A percentile compares a stretch with the other conserved stretches of the same genome.
Conservation (phyloP, 2,329 filamentous ascomycete genomes). For the Trichophyton simii region DNA sequence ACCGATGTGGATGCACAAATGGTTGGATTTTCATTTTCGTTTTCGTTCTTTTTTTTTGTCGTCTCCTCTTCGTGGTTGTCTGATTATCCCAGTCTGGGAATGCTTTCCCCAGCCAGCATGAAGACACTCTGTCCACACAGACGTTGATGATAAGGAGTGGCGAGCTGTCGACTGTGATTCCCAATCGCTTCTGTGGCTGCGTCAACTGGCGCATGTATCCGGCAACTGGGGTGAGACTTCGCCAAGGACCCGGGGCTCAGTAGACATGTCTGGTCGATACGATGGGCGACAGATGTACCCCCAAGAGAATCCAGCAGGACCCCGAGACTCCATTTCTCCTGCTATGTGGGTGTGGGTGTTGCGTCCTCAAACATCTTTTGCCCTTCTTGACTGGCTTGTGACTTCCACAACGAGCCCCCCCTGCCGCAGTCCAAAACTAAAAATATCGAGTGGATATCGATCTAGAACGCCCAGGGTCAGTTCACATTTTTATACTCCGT, state of each 20-base stretch:
- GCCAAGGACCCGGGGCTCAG: not conserved
- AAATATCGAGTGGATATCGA: not conserved
- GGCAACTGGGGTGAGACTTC: not conserved
- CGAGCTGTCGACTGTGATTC: not conserved
- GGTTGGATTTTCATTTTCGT: not conserved
- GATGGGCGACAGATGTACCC: not conserved
- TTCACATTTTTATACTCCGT: not conserved
- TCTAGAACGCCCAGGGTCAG: not conserved
- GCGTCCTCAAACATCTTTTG: not conserved
- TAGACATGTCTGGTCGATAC: not conserved
- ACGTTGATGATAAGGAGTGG: not conserved
- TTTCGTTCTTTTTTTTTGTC: not conserved
- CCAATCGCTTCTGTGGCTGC: not conserved
- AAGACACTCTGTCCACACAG: not conserved
- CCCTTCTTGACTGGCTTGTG: not conserved
- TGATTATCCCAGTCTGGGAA: not conserved
- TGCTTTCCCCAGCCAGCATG: not conserved
- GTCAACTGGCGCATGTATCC: not conserved
- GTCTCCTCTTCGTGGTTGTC: not conserved
- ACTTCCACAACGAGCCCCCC: not conserved
- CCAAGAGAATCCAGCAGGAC: not conserved
- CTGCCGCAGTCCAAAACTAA: not conserved
- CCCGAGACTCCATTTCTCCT: not conserved
- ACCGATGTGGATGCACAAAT: not conserved
- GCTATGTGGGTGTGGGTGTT: not conserved